Conservation (phyloP, 108 stramenopile genomes). For the Skeletonema costatum region DNA sequence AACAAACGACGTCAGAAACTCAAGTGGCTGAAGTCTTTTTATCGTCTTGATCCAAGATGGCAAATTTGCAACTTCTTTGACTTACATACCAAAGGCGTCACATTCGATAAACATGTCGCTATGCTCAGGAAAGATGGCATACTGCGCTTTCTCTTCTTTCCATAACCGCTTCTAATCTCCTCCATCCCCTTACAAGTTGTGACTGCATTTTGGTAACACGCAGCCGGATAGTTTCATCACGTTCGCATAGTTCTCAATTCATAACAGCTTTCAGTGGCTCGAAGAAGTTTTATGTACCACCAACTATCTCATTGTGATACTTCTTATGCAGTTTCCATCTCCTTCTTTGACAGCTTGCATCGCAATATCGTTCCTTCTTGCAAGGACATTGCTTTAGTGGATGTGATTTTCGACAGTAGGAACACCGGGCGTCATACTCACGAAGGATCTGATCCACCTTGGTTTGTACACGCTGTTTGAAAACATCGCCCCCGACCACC, state of each 20-base stretch:
- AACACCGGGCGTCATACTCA: not conserved
- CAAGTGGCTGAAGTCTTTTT: constrained; percentile 30
- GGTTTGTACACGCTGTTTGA: not conserved
- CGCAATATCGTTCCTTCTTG: constrained; percentile 3
- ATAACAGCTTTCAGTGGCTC: too few relatives aligned
- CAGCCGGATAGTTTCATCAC: too few relatives aligned
- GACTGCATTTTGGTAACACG: too few relatives aligned
- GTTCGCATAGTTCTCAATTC: too few relatives aligned
- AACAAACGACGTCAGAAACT: not conserved
- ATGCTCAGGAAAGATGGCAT: too few relatives aligned
- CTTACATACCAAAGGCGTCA: too few relatives aligned
- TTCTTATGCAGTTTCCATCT: constrained; percentile 8
- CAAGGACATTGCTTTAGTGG: constrained; percentile 3
- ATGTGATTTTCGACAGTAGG: not conserved
- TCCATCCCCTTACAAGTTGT: too few relatives aligned
- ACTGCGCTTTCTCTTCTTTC: too few relatives aligned
- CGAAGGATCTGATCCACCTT: constrained; percentile 7
- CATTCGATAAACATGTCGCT: too few relatives aligned
- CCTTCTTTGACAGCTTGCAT: not conserved
- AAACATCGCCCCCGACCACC: not conserved
- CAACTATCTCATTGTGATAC: not conserved
- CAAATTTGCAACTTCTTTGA: constrained; percentile 49
- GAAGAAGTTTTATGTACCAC: too few relatives aligned
- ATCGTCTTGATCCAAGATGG: constrained; percentile 43
- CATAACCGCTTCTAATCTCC: too few relatives aligned